Evolutionary conservation across 208 protist species (phyloP).

Genomic region (Porcisia deanei): DNA sequence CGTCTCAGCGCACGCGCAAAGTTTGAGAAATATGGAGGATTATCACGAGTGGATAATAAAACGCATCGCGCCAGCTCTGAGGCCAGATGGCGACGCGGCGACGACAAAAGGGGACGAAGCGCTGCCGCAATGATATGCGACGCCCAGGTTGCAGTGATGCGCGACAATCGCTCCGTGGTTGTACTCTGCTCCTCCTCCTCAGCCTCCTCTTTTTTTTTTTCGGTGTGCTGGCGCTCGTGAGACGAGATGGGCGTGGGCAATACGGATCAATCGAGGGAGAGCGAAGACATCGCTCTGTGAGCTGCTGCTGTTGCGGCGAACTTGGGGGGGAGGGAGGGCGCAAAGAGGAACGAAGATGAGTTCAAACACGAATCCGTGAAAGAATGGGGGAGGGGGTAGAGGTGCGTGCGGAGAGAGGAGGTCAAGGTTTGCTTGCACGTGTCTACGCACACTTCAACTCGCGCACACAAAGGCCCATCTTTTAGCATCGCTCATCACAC

Average conservation of each 20-base stretch:
- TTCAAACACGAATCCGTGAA: background rate
- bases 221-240: background rate
- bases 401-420: background rate
- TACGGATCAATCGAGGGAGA: background rate
- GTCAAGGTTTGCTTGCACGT: background rate
- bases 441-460: background rate
- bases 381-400: background rate
- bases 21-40: slow-evolving; percentile 27
- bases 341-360: background rate
- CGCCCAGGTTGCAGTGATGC: background rate
- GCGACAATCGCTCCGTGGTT: background rate
- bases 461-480: background rate
- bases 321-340: background rate
- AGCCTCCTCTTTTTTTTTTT: no score
- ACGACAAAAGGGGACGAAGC: background rate
- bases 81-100: background rate
- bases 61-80: slow-evolving; percentile 33
- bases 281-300: background rate
- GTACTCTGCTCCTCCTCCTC: no score
- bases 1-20: slow-evolving; percentile 55
- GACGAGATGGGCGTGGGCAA: background rate
- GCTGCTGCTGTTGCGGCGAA: background rate
- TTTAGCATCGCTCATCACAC: background rate
- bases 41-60: slow-evolving; percentile 57
- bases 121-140: background rate